Conservation (phyloP, 176 grass and related monocot genomes). For the Oropetium thomaeum region DNA sequence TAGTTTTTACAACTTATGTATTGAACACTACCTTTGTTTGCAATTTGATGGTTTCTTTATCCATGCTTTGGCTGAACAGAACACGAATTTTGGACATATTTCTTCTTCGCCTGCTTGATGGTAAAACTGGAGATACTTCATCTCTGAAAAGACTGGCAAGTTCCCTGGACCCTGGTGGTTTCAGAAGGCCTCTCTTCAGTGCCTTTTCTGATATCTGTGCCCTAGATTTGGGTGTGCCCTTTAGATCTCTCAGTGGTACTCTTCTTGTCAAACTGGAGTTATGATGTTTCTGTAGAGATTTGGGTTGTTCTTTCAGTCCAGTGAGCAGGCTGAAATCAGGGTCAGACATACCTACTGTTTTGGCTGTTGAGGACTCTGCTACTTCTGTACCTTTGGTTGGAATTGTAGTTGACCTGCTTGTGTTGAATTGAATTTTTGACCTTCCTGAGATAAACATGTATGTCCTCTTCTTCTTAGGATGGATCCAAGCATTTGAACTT, state of each 20-base stretch:
- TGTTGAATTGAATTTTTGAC: slow-evolving; percentile 32
- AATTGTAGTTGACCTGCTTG: slow-evolving; percentile 18
- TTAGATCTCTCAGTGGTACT: slow-evolving; percentile 37
- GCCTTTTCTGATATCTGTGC: slow-evolving; percentile 25
- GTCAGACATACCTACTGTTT: slow-evolving; percentile 26
- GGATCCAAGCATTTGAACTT: slow-evolving; percentile 32
- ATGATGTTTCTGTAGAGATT: slow-evolving; percentile 30
- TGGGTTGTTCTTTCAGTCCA: slow-evolving; percentile 9
- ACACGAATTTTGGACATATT: slow-evolving; percentile 50
- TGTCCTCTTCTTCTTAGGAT: slow-evolving; percentile 56
- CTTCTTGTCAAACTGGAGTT: slow-evolving; percentile 20
- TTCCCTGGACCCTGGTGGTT: slow-evolving; percentile 44
- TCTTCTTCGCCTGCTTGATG: slow-evolving; percentile 44
- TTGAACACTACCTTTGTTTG: slow-evolving; percentile 70
- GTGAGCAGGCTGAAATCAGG: slow-evolving; percentile 29
- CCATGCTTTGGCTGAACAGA: slow-evolving; percentile 87
- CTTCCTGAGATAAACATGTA: slow-evolving; percentile 41
- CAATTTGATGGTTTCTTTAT: slow-evolving; percentile 54
- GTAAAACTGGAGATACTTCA: slow-evolving; percentile 45
- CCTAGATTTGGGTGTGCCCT: slow-evolving; percentile 29
- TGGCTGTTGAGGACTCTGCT: slow-evolving; percentile 21
- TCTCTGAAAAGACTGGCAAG: slow-evolving; percentile 41
- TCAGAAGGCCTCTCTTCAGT: slow-evolving; percentile 34
- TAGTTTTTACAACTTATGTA: slow-evolving; percentile 18
- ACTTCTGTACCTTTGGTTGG: slow-evolving; percentile 33